Base-by-base conservation (phyloP, 2,329 filamentous ascomycete species). In the Alternaria ethzedia region DNA sequence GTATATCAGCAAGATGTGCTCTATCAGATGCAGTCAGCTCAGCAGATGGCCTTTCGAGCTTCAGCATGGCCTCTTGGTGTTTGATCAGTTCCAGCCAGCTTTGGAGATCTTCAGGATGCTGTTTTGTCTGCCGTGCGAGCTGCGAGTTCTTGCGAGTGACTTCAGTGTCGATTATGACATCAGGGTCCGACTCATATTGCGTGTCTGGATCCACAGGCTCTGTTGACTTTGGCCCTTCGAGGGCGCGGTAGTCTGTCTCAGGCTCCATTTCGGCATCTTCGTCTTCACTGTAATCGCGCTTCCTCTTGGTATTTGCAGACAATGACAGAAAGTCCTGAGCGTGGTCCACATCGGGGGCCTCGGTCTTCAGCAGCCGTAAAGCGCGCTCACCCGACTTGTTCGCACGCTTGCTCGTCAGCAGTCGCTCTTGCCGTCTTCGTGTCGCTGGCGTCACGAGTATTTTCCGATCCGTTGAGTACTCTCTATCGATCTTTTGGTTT, bases 1-100 rank as follows among this genome's bases (percentile, higher is more conserved):
- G 95, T 59, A 97, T 88, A 67, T 96, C 91, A 4, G 93, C 89
- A 58, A 92, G 87, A 65, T 90, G 90, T 65, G 86, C 86, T 54
- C 83, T 82, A 73, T 96, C 91, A 4, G 89, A 87, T 26, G 83
- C 82, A 0, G 88, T 89, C 23, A 81, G 28, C 75, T 84, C 73
- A 81, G 82, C 64, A 73, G 75, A 46, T 1, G 64, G 80, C 21
- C 84, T 80, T 25, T 83, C 83, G 23, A 83, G 81, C 55, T 82
- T 82, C 45, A 95, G 81, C 59, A 96, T 83, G 3, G 80, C 78
- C 65, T 93, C 89, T 80, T 98, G 95, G 64, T 97, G 89, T 8
- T 89, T 82, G 49, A 95, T 90, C n/a, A 97, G 84, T 41, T 87
- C 85, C 15, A 96, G 79, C 95, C 95, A 98, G 17, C 88, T 85